Percentiles rank a stretch among this genome's conserved stretches.
Conservation (phyloP, 2,329 filamentous ascomycete species). For the Thelonectria discophora region DNA sequence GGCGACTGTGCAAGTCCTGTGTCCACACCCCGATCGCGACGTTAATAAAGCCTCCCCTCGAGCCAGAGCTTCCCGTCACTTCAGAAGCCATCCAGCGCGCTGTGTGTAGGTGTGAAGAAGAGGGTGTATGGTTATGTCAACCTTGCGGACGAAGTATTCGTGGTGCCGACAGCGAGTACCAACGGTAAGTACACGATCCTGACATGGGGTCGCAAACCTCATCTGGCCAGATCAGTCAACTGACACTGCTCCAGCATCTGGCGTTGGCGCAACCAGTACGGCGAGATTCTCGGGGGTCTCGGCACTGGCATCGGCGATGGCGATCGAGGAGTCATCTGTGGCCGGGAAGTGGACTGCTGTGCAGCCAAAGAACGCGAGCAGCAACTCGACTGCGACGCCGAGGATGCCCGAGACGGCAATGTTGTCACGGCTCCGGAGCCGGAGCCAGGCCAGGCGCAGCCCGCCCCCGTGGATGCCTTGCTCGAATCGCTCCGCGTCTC, state of each 20-base stretch:
- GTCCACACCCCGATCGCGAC: slow-evolving; percentile 72
- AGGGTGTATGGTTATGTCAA: slow-evolving; percentile 84
- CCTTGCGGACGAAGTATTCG: slow-evolving; percentile 80
- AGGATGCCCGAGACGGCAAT: slow-evolving; percentile 66
- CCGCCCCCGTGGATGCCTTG: slow-evolving; percentile 38
- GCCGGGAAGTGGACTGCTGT: slow-evolving; percentile 79
- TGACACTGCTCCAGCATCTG: slow-evolving; percentile 68
- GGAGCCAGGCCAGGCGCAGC: slow-evolving; percentile 27
- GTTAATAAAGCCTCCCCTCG: slow-evolving; percentile 57
- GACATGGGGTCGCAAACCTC: too few relatives aligned
- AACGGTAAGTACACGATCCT: slow-evolving; percentile 54
- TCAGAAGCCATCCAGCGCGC: slow-evolving; percentile 65
- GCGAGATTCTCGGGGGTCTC: slow-evolving; percentile 79
- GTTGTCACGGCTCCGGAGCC: slow-evolving; percentile 26
- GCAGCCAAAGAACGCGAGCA: slow-evolving; percentile 80
- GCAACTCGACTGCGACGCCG: slow-evolving; percentile 86
- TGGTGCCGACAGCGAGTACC: slow-evolving; percentile 66
- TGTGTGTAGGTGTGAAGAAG: slow-evolving; percentile 61
- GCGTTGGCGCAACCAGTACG: slow-evolving; percentile 89
- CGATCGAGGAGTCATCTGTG: slow-evolving; percentile 87
- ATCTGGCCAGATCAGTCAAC: not conserved
- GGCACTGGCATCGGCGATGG: slow-evolving; percentile 90
- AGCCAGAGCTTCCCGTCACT: slow-evolving; percentile 58
- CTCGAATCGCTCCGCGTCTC: slow-evolving; percentile 45
- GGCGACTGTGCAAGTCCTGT: slow-evolving; percentile 82